Evolutionary conservation across 129 eudicot species (phyloP).

Genomic region (Oenanthe sinensis): DNA sequence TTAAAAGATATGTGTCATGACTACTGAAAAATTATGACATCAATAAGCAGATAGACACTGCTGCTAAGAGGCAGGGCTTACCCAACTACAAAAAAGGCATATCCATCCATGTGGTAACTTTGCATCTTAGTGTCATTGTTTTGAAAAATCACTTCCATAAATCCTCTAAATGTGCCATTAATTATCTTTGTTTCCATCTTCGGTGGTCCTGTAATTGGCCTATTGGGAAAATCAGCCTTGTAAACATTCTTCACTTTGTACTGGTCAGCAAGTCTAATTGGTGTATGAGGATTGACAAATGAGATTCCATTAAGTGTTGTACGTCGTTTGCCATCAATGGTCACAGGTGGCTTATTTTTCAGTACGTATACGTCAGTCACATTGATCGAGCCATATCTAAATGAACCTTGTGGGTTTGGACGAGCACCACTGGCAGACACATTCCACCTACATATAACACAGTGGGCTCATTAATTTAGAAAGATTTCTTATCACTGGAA

Average conservation of each 20-base stretch:
- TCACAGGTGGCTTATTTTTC: slow-evolving; percentile 61
- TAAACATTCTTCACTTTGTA: slow-evolving; percentile 62
- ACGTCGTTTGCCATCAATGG: slow-evolving; percentile 49
- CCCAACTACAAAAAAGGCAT: slow-evolving; percentile 91
- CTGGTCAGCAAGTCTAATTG: slow-evolving; percentile 76
- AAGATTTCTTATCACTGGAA: not conserved
- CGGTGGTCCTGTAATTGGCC: slow-evolving; percentile 69
- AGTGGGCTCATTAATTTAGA: slow-evolving; percentile 3
- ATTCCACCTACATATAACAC: slow-evolving; percentile 55
- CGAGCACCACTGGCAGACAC: slow-evolving; percentile 97
- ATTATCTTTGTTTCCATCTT: slow-evolving; percentile 64
- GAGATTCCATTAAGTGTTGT: slow-evolving; percentile 79
- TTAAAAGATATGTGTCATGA: not conserved
- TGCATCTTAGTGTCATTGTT: slow-evolving; percentile 84
- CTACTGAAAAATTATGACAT: not conserved
- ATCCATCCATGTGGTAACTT: slow-evolving; percentile 77
- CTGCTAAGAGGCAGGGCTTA: slow-evolving; percentile 19
- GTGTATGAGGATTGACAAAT: slow-evolving; percentile 76
- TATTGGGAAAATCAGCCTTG: slow-evolving; percentile 66
- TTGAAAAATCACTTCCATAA: slow-evolving; percentile 74
- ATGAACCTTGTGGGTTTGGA: slow-evolving; percentile 93
- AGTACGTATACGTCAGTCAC: slow-evolving; percentile 71
- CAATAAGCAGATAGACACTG: not conserved
- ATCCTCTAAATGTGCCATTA: slow-evolving; percentile 90
- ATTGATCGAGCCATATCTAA: slow-evolving; percentile 75